These are phyloP conservation scores for Coelastrella sp. DNA, from an alignment of 139 green algal genomes.

Conservation along the genomic window DNA sequence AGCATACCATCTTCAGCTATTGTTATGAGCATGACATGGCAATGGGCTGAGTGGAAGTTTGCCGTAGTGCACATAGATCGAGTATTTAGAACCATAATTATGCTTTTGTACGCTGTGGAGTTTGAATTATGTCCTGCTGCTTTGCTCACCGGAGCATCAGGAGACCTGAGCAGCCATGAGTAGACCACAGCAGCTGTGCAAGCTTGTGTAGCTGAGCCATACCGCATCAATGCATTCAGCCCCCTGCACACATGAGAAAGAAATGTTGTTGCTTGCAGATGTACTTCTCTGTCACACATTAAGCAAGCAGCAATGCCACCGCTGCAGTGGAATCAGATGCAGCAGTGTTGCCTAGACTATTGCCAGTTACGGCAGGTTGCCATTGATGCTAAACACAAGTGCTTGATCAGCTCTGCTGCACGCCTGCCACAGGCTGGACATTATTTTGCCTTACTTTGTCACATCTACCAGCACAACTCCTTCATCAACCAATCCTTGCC, in stretches of 20 bases:
- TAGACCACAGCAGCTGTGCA: conserved; percentile 36
- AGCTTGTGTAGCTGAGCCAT: conserved; percentile 15
- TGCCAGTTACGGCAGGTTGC: background rate
- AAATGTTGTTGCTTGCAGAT: too few species aligned
- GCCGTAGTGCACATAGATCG: too few species aligned
- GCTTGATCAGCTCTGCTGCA: background rate
- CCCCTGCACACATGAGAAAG: conserved; percentile 6
- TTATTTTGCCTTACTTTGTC: conserved; percentile 24
- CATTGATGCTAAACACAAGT: background rate
- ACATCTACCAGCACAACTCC: conserved; percentile 32
- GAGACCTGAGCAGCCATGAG: conserved; percentile 39
- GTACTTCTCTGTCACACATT: background rate
- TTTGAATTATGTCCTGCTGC: too few species aligned
- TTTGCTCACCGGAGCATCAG: conserved; percentile 22
- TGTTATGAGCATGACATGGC: too few species aligned
- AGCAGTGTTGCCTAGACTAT: background rate
- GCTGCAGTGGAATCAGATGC: too few species aligned
- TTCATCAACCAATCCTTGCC: conserved; percentile 12
- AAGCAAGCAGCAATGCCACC: background rate
- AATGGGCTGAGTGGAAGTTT: too few species aligned
- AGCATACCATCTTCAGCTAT: too few species aligned
- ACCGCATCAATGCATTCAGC: conserved; percentile 48
- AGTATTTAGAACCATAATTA: too few species aligned
- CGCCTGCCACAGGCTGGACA: background rate
- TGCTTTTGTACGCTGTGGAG: too few species aligned